These are phyloP conservation scores for Catunica adiposa DNA, from an alignment of 2,329 filamentous ascomycete genomes.

Conservation along the genomic window DNA sequence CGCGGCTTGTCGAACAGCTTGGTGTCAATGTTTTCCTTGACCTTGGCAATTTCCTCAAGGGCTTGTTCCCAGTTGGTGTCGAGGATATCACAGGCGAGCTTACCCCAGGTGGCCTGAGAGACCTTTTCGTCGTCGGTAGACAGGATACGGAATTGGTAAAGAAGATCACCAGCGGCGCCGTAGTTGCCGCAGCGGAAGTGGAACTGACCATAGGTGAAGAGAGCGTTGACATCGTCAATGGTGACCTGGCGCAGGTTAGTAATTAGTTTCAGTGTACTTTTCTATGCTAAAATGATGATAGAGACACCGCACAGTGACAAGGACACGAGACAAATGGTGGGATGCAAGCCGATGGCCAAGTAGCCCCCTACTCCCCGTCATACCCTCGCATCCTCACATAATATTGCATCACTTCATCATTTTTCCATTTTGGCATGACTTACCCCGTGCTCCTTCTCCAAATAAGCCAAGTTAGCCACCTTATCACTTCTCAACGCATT, in stretches of 20 bases:
- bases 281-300: too few species aligned
- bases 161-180: conserved; percentile 69
- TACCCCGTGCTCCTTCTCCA: conserved; percentile 91
- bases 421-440: conserved; percentile 20
- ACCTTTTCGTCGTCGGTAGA: conserved; percentile 99
- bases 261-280: too few species aligned
- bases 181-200: conserved; percentile 98
- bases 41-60: conserved; percentile 78
- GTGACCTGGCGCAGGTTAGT: conserved; percentile 43
- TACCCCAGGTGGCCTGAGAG: conserved; percentile 89
- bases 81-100: conserved; percentile 89
- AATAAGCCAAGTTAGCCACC: conserved; percentile 92
- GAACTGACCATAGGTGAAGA: conserved; percentile 92
- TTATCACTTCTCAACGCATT: conserved; percentile 88
- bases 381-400: too few species aligned
- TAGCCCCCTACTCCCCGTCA: too few species aligned
- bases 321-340: too few species aligned
- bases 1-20: conserved; percentile 93
- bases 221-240: conserved; percentile 83
- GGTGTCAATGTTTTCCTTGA: conserved; percentile 82
- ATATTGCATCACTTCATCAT: too few species aligned
- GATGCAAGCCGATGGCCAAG: too few species aligned
- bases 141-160: conserved; percentile 95
- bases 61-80: conserved; percentile 89
- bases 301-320: too few species aligned